Conservation (phyloP, 2,329 filamentous ascomycete species). For the Cercospora citrullina region DNA sequence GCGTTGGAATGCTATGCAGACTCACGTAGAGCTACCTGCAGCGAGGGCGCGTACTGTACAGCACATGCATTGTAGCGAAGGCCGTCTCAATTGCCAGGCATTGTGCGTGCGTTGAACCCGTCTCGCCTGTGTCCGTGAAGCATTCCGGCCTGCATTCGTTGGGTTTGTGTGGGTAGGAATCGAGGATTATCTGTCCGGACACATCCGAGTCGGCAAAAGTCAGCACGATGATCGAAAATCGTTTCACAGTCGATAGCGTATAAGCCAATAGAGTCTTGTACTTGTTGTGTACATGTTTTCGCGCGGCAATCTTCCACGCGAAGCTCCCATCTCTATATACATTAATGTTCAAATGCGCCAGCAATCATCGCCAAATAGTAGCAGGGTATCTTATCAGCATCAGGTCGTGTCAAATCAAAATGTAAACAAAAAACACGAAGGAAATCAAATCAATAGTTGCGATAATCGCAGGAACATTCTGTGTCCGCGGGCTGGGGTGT, state of each 20-base stretch:
- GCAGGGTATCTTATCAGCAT: slow-evolving; percentile 18
- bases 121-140: neutral
- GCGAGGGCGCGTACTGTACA: neutral
- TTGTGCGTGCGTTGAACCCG: neutral
- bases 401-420: slow-evolving; percentile 3
- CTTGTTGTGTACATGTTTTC: neutral
- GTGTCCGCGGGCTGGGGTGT: slow-evolving; percentile 38
- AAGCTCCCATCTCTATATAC: neutral
- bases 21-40: neutral
- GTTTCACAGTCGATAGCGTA: neutral
- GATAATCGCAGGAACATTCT: slow-evolving; percentile 51
- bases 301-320: neutral
- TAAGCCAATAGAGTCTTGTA: neutral
- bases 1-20: neutral
- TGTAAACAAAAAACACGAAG: neutral
- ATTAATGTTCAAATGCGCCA: neutral
- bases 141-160: neutral
- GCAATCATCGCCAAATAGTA: neutral
- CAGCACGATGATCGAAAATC: neutral
- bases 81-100: neutral
- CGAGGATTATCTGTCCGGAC: neutral
- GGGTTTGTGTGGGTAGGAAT: neutral
- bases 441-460: slow-evolving; percentile 38
- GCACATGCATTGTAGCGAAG: neutral
- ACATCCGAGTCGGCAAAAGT: neutral